Evolutionary conservation across 1,284 basidiomycete genomes (phyloP), one percentile per base, ranked within the genome.

Genomic region (Naganishia sp.): DNA sequence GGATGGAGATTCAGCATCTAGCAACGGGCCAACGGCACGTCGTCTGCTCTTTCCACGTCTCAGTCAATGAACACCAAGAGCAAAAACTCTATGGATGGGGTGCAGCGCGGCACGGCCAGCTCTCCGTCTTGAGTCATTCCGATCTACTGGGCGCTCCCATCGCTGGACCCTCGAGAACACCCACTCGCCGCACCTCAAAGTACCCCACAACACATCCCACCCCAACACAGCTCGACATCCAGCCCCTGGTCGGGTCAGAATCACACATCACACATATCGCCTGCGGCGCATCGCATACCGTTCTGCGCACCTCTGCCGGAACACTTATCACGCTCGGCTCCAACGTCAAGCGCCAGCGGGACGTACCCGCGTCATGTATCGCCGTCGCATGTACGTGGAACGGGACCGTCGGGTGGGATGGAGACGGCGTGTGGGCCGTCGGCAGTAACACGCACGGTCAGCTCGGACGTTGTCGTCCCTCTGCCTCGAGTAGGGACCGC

Each of bases 321-420:
- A 74, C 72, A 1, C 69, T 89, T 1, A 74, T 80, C 0, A 81
- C 80, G 0, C 75, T 88, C 39, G 91, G 92, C 2, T 88, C 87
- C 6, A 84, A 90, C 72, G 81, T 83, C 52, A 90, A 90, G 71
- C 81, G 81, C 3, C 92, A 94, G 75, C 78, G 90, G 3, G 79
- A 10, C 65, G 87, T 44, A 70, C 73, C n/a, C 6, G 13, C 9
- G 9, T 23, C n/a, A 33, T 33, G 42, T 54, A 11, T 18, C 42
- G 55, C 67, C 6, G 77, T 92, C 42, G 84, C 80, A 0, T 89
- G 89, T 67, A 90, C 89, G 0, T 94, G 92, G 92, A 88, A 88
- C 70, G 87, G 89, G n/a, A 89, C 87, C 25, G 92, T 89, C 72
- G 72, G 53, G 3, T 84, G 39, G 74, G 42, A 11, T 18, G 33